A percentile compares a stretch with the other conserved stretches of the same genome.
Evolutionary conservation across 768 basidiomycete species (phyloP).

Genomic region (Amanita rimosa): DNA sequence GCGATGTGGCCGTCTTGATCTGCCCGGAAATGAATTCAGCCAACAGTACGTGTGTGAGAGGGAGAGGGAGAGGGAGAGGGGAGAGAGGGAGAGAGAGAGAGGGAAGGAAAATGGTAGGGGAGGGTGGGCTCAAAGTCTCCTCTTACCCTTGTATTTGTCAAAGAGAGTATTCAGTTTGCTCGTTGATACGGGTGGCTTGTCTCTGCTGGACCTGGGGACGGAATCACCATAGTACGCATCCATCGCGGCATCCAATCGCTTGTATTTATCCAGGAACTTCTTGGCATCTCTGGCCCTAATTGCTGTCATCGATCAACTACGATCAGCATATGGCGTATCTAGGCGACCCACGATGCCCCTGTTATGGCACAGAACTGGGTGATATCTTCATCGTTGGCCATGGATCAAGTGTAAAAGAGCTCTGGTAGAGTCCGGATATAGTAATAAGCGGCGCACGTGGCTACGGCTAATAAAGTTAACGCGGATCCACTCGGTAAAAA

Average conservation of each 20-base stretch:
- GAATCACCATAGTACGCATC: slow-evolving; percentile 61
- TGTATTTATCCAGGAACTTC: slow-evolving; percentile 60
- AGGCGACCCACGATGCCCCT: slow-evolving; percentile 51
- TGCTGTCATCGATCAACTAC: slow-evolving; percentile 15
- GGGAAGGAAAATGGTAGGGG: no score
- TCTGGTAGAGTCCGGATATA: neutral
- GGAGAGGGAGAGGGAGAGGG: no score
- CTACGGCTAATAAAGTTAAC: neutral
- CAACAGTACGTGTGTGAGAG: no score
- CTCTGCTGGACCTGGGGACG: slow-evolving; percentile 14
- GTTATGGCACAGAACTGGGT: slow-evolving; percentile 56
- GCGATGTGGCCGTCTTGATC: slow-evolving; percentile 57
- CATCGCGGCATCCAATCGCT: slow-evolving; percentile 59
- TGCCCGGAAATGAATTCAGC: slow-evolving; percentile 13
- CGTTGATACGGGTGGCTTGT: slow-evolving; percentile 29
- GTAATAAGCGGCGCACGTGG: neutral
- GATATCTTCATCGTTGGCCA: slow-evolving; percentile 37
- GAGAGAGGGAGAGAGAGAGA: no score
- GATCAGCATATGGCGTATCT: slow-evolving; percentile 10
- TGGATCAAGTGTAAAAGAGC: slow-evolving; percentile 9
- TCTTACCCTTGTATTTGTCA: slow-evolving; percentile 55
- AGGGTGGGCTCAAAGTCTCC: no score
- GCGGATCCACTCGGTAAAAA: no score
- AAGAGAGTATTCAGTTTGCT: slow-evolving; percentile 49
- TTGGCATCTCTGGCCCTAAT: slow-evolving; percentile 46